A percentile compares a stretch with the other conserved stretches of the same genome.
Evolutionary conservation across 257 asterid genomes (phyloP).

Genomic region (Nicotiana undulata): DNA sequence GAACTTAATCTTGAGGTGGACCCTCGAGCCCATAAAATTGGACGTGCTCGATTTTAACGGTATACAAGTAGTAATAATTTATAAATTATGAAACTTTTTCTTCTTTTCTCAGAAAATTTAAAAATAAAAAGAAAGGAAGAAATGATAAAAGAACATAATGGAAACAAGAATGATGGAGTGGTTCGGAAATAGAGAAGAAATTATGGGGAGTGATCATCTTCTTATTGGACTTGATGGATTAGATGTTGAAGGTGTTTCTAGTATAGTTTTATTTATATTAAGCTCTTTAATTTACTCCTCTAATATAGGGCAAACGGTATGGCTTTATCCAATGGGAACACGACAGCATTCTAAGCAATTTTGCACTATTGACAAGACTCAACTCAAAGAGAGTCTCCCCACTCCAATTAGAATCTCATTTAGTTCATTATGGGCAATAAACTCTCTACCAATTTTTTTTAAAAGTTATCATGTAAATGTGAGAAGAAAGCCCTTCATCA

Average conservation of each 20-base stretch:
- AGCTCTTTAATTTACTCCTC: conserved; percentile 11
- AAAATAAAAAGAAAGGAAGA: background rate
- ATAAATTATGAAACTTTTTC: background rate
- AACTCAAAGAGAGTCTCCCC: conserved; percentile 28
- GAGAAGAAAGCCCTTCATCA: conserved; percentile 46
- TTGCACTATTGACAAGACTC: conserved; percentile 58
- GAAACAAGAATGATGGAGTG: conserved; percentile 6
- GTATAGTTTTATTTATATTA: background rate
- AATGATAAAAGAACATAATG: background rate
- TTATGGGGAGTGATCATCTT: conserved; percentile 1
- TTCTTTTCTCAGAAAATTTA: background rate
- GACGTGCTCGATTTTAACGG: too few relatives aligned
- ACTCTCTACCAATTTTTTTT: conserved; percentile 13
- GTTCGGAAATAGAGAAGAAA: conserved; percentile 18
- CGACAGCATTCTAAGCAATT: conserved; percentile 21
- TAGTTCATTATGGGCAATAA: conserved; percentile 31
- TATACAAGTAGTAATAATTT: too few relatives aligned
- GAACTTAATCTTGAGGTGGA: too few relatives aligned
- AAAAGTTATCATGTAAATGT: conserved; percentile 32
- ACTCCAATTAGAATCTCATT: conserved; percentile 30
- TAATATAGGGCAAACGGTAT: conserved; percentile 12
- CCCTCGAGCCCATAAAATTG: too few relatives aligned
- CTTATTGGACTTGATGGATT: conserved; percentile 14
- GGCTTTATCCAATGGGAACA: conserved; percentile 22
- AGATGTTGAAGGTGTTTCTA: conserved; percentile 23